Evolutionary conservation across 73 alveolate genomes (phyloP).

Genomic region (Symbiodinium pilosum): DNA sequence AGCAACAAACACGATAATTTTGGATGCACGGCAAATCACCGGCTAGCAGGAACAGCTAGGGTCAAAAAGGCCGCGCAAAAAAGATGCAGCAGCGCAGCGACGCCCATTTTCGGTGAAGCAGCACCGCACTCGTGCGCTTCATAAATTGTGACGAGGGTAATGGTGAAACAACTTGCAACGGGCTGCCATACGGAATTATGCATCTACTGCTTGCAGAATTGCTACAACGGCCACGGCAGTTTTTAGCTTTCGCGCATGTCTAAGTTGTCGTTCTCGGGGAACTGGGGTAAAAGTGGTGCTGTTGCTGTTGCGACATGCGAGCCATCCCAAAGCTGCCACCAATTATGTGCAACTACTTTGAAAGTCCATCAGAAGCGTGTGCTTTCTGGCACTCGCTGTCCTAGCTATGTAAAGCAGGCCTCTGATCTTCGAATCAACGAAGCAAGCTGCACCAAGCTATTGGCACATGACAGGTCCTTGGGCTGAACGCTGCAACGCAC

Average conservation of each 20-base stretch:
- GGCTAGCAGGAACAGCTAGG: too few species aligned
- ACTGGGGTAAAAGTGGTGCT: too few species aligned
- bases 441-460: neutral
- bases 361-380: neutral
- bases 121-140: too few species aligned
- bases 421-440: neutral
- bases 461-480: constrained; percentile 31
- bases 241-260: neutral
- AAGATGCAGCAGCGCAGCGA: too few species aligned
- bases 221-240: constrained; percentile 5
- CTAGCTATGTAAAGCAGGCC: neutral
- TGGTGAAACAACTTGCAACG: constrained; percentile 25
- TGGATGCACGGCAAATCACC: too few species aligned
- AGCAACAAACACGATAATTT: neutral
- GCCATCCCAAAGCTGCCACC: neutral
- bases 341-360: neutral
- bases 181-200: neutral
- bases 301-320: neutral
- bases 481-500: too few species aligned
- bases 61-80: too few species aligned
- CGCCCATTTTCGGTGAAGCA: too few species aligned
- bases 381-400: too few species aligned
- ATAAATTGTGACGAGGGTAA: neutral
- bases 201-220: neutral
- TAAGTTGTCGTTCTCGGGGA: too few species aligned